These are phyloP conservation scores for Parasarocladium wereldwijsianum DNA, from an alignment of 2,329 filamentous ascomycete genomes.

Conservation along the genomic window DNA sequence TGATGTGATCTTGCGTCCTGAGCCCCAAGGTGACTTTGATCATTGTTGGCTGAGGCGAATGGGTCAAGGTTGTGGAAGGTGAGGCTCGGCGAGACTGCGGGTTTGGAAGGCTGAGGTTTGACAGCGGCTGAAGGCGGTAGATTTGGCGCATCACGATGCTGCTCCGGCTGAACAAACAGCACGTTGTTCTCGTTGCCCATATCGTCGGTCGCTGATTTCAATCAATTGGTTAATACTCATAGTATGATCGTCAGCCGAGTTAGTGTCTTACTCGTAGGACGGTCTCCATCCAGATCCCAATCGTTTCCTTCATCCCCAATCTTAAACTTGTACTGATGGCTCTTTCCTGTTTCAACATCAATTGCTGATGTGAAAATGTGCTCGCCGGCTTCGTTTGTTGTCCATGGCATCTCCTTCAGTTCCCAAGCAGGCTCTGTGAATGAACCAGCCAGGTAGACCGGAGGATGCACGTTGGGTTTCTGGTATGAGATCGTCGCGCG, in stretches of 20 bases:
- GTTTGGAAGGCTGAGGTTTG: too few species aligned
- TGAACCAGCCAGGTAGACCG: constrained; percentile 55
- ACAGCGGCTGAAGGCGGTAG: too few species aligned
- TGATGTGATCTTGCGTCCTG: constrained; percentile 9
- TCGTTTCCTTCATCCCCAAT: constrained; percentile 46
- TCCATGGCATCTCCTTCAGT: constrained; percentile 48
- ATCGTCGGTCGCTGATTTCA: constrained; percentile 18
- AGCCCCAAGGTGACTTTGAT: too few species aligned
- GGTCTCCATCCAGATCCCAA: constrained; percentile 53
- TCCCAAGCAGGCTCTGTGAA: constrained; percentile 55
- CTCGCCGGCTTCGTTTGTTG: constrained; percentile 34
- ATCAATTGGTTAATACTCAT: too few species aligned
- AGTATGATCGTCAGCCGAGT: too few species aligned
- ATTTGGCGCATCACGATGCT: too few species aligned
- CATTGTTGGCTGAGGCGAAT: too few species aligned
- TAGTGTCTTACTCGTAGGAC: constrained; percentile 38
- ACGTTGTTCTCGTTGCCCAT: constrained; percentile 34
- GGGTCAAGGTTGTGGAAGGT: too few species aligned
- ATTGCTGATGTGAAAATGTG: constrained; percentile 44
- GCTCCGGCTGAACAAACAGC: constrained; percentile 16
- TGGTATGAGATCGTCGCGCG: constrained; percentile 40
- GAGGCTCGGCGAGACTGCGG: too few species aligned
- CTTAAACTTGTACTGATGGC: constrained; percentile 64
- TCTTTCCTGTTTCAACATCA: constrained; percentile 35
- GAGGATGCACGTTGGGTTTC: constrained; percentile 44